These are phyloP conservation scores for Medicago truncatula DNA, from an alignment of 306 rosid genomes.

Conservation along the genomic window DNA sequence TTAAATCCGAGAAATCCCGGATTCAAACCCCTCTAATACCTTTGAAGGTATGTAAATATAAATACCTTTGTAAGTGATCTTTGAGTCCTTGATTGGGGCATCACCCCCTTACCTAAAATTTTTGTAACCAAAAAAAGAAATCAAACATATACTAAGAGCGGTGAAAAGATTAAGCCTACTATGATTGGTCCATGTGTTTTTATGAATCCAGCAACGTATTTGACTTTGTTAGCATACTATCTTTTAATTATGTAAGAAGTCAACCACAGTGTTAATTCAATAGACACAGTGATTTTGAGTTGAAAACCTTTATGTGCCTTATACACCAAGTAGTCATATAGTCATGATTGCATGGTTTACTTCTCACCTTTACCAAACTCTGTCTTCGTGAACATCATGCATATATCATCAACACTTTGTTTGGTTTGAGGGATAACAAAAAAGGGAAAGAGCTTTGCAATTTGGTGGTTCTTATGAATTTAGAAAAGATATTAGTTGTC, in stretches of 20 bases:
- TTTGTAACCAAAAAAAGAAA: too few species aligned
- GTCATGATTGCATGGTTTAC: conserved; percentile 46
- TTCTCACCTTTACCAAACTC: conserved; percentile 42
- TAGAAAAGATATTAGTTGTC: too few species aligned
- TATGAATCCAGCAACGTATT: conserved; percentile 39
- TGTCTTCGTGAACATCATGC: conserved; percentile 42
- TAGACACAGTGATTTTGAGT: conserved; percentile 30
- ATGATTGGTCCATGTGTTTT: conserved; percentile 28
- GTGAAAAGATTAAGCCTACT: too few species aligned
- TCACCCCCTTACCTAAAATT: too few species aligned
- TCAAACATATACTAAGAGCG: too few species aligned
- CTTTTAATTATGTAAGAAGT: conserved; percentile 18
- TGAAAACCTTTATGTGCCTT: conserved; percentile 49
- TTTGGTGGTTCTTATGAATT: too few species aligned
- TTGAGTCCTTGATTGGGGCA: too few species aligned
- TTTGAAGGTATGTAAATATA: too few species aligned
- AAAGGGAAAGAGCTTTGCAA: too few species aligned
- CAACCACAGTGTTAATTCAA: conserved; percentile 43
- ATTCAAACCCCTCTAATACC: too few species aligned
- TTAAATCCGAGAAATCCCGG: too few species aligned
- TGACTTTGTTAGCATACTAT: conserved; percentile 19
- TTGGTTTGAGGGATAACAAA: neutral
- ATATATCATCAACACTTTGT: conserved; percentile 24
- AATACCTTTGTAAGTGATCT: too few species aligned
- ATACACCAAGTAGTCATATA: conserved; percentile 43